Evolutionary conservation across 2,329 filamentous ascomycete genomes (phyloP).

Genomic region (Didymella pinodella): DNA sequence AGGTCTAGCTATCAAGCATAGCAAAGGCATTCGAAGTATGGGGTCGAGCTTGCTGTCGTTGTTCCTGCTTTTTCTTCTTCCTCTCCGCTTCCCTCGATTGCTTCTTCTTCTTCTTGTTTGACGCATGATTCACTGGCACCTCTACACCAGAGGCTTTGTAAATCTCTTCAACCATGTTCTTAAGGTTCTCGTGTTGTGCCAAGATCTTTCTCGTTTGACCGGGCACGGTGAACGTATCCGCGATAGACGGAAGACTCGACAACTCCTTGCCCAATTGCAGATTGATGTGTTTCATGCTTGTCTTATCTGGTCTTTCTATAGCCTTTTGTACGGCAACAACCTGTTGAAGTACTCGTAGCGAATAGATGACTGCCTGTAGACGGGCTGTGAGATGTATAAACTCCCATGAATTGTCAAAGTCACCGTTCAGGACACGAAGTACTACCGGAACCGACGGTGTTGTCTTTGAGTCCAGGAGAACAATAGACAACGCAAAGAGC

Average conservation of each 20-base stretch:
- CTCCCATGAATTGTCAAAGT: slow-evolving; percentile 49
- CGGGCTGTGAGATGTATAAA: slow-evolving; percentile 52
- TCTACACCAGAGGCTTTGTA: slow-evolving; percentile 39
- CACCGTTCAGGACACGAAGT: slow-evolving; percentile 36
- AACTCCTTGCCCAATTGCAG: slow-evolving; percentile 28
- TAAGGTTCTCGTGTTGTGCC: slow-evolving; percentile 28
- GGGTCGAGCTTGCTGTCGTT: slow-evolving; percentile 20
- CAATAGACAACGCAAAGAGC: slow-evolving; percentile 35
- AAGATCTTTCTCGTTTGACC: slow-evolving; percentile 30
- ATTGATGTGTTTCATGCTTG: neutral
- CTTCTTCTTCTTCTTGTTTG: slow-evolving; percentile 37
- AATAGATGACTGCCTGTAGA: slow-evolving; percentile 55
- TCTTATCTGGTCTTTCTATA: neutral
- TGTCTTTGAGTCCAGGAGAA: slow-evolving; percentile 32
- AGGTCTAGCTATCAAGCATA: slow-evolving; percentile 11
- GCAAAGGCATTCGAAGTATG: slow-evolving; percentile 5
- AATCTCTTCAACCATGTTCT: slow-evolving; percentile 36
- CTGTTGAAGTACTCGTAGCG: slow-evolving; percentile 53
- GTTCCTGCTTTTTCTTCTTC: slow-evolving; percentile 35
- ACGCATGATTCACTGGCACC: slow-evolving; percentile 24
- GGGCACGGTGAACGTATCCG: slow-evolving; percentile 35
- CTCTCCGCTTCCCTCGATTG: slow-evolving; percentile 38
- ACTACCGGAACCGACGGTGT: slow-evolving; percentile 29
- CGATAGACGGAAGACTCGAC: slow-evolving; percentile 34
- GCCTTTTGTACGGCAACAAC: slow-evolving; percentile 38